These are phyloP conservation scores for Lipomyces sp. DNA, from an alignment of 805 yeast genomes.

Conservation along the genomic window DNA sequence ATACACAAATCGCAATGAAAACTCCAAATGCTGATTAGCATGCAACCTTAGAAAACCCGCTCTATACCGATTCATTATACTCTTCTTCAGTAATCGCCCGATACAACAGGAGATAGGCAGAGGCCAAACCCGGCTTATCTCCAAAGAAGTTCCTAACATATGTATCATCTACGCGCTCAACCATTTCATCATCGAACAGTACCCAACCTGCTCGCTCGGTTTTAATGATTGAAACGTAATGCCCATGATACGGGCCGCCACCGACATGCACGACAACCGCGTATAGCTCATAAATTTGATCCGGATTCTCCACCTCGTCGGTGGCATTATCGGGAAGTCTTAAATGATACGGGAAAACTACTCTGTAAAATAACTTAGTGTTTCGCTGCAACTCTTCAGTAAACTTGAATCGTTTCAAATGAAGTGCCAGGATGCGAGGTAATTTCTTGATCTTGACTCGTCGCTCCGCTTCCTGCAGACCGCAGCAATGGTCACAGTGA, in stretches of 20 bases:
- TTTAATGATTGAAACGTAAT: constrained; percentile 85
- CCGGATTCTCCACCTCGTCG: constrained; percentile 55
- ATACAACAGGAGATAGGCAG: constrained; percentile 89
- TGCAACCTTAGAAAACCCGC: neutral
- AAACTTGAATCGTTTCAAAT: constrained; percentile 90
- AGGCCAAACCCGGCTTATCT: constrained; percentile 81
- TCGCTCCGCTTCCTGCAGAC: constrained; percentile 92
- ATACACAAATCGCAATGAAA: neutral
- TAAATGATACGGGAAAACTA: constrained; percentile 75
- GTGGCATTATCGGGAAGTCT: constrained; percentile 69
- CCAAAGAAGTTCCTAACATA: constrained; percentile 88
- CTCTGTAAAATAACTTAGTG: constrained; percentile 84
- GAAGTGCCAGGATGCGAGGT: constrained; percentile 80
- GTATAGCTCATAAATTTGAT: constrained; percentile 75
- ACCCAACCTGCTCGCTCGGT: constrained; percentile 84
- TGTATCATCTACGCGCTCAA: constrained; percentile 81
- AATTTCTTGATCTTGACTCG: constrained; percentile 76
- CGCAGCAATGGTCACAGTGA: constrained; percentile 87
- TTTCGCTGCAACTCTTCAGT: constrained; percentile 79
- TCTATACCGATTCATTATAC: constrained; percentile 1
- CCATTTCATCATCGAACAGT: constrained; percentile 92
- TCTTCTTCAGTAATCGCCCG: constrained; percentile 55
- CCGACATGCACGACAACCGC: constrained; percentile 94
- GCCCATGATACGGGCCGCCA: constrained; percentile 98
- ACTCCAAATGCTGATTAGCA: too few species aligned